phyloP scores from a whole-genome alignment of 2,329 filamentous ascomycete genomes.

The Ceratocystis variospora region DNA sequence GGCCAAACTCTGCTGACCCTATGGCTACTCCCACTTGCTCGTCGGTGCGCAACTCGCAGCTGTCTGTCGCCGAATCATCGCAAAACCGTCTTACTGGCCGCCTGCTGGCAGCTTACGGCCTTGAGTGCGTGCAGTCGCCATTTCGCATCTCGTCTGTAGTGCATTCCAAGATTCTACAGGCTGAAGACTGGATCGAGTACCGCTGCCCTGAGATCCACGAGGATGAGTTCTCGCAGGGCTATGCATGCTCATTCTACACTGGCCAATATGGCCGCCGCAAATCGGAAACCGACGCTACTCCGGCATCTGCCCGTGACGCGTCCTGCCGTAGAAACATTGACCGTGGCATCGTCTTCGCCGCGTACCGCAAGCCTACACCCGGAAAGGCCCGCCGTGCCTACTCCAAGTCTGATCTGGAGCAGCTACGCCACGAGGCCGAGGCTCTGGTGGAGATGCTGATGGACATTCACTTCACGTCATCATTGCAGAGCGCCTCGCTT shows the following conservation, averaged over 20 bases:
- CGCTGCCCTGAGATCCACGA: conserved; percentile 30
- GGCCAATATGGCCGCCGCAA: conserved; percentile 26
- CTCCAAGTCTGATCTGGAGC: conserved; percentile 32
- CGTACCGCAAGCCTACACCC: conserved; percentile 35
- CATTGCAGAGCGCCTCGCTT: conserved; percentile 21
- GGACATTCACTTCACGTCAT: conserved; percentile 32
- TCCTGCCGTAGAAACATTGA: conserved; percentile 25
- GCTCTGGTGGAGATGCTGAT: conserved; percentile 40
- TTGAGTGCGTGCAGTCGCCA: conserved; percentile 37
- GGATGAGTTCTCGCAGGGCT: conserved; percentile 38
- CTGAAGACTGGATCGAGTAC: conserved; percentile 41
- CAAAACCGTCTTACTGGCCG: conserved; percentile 32
- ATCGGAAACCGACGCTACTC: conserved; percentile 20
- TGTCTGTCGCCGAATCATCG: conserved; percentile 15
- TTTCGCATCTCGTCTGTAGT: conserved; percentile 38
- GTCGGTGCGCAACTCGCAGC: not conserved
- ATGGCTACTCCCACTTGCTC: conserved; percentile 11
- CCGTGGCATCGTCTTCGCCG: conserved; percentile 43
- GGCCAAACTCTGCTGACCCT: conserved; percentile 30
- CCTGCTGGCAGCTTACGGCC: conserved; percentile 41
- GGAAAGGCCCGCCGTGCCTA: conserved; percentile 27
- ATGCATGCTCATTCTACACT: conserved; percentile 40
- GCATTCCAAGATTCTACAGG: conserved; percentile 37
- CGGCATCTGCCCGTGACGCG: not conserved
- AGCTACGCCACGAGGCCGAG: conserved; percentile 37